Base-by-base conservation (phyloP, 139 green algal species). In the Tetradesmus lagerheimii region DNA sequence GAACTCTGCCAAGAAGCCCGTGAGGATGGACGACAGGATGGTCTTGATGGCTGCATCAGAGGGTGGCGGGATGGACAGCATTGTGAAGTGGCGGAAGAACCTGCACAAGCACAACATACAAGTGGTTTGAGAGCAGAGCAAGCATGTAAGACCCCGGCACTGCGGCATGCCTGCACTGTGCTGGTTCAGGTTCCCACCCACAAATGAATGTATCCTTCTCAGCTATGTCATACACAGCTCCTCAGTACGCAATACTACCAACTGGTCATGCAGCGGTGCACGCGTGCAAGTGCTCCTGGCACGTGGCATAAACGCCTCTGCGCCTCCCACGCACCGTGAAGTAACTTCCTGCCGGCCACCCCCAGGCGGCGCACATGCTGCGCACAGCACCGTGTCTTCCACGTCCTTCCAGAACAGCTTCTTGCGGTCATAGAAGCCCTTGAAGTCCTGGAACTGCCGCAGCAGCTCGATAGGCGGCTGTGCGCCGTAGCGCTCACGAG, bases 401-500 rank as follows among this genome's bases (percentile, higher is more conserved):
- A 98, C 92, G 83, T 96, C 83, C 92, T 97, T 97, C 93, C 97
- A 96, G 84, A 94, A 96, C 75, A 94, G 93, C 31, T 92, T 62
- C 35, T 96, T 94, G 89, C 97, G 88, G 57, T 91, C 87, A 77
- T 91, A 91, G 94, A 96, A 98, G 93, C 96, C 97, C 20, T 94
- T 87, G 89, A 96, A 95, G 92, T 98, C 89, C 34, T 97, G 95
- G 92, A 98, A 96, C 93, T 98, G 96, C 15, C 96, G 93, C 84
- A 98, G 93, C 83, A 98, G 94, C 94, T 98, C 96, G 12, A 98
- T 91, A 4, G 96, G 95, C 43, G 96, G 96, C 91, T 98, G 95
- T 16, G 96, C 95, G 45, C 96, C 96, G 90, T 97, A 98, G 43
- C 87, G 94, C 90, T 98, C 96, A 15, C 94, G 87, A 11, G 95